Percentiles rank a stretch among this genome's conserved stretches.
Evolutionary conservation across 2,329 filamentous ascomycete species (phyloP).

Genomic region (Lachnellula arida): DNA sequence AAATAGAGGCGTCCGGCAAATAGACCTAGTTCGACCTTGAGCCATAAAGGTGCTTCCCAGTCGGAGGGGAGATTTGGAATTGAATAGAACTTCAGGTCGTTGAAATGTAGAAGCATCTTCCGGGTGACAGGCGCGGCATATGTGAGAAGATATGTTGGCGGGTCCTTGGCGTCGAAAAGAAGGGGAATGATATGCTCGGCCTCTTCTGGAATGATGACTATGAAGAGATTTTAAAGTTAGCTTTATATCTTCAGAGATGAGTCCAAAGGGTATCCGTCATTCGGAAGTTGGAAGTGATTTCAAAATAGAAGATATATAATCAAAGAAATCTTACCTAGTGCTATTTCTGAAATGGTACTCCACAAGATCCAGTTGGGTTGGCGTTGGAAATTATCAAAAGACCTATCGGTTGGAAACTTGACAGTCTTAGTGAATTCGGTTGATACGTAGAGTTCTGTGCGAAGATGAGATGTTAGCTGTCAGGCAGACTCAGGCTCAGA

Average conservation of each 20-base stretch:
- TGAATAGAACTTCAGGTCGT: constrained; percentile 47
- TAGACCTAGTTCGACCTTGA: constrained; percentile 55
- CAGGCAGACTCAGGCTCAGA: not conserved
- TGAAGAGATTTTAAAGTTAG: not conserved
- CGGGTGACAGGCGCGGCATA: constrained; percentile 59
- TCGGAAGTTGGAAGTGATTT: no score
- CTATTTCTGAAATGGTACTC: constrained; percentile 42
- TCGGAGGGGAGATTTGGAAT: constrained; percentile 42
- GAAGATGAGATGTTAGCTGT: not conserved
- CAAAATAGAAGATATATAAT: not conserved
- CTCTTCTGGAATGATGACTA: constrained; percentile 61
- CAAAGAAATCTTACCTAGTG: constrained; percentile 16
- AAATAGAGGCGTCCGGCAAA: constrained; percentile 59
- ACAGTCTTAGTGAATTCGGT: constrained; percentile 47
- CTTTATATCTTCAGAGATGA: no score
- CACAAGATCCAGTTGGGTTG: constrained; percentile 60
- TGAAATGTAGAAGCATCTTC: constrained; percentile 53
- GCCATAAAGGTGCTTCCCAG: constrained; percentile 45
- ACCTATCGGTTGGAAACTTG: constrained; percentile 22
- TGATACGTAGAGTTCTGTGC: constrained; percentile 35
- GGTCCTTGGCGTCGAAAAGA: constrained; percentile 27
- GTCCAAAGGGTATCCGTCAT: no score
- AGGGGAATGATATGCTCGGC: constrained; percentile 49
- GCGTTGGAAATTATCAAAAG: constrained; percentile 41
- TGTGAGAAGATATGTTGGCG: constrained; percentile 42